Base-by-base conservation (phyloP, 345 rosid genomes). In the Dipteronia dyeriana region DNA sequence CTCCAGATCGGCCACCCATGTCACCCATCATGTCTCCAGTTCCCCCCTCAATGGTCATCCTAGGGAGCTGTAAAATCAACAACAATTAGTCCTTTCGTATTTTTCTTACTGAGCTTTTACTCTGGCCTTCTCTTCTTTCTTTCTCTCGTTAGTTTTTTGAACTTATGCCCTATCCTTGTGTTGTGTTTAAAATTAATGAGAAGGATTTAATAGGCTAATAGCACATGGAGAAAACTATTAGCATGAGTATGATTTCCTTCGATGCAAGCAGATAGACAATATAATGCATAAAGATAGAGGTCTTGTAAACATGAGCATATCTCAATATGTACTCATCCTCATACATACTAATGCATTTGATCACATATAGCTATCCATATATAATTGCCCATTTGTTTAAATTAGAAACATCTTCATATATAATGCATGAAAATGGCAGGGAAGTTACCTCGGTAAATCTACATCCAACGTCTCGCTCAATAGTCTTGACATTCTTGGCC, bases 381-480 rank as follows among this genome's bases (percentile, higher is more conserved):
- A 34, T 34, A 34, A 5, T 34, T 34, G 5, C 6, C 38, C 38
- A 34, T 34, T 54, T 14, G 6, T 23, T 57, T 13, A 38, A 56
- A 57, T 8, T 17, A 22, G 9, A 57, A 59, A 38, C 11, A 20
- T 43, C 29, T 31, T 60, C n/a, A 69, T 12, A 60, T 13, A 76
- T 22, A 72, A 31, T 49, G 31, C 53, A 66, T 20, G 53, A 31
- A 70, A 38, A 60, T 61, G 25, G 57, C 51, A 54, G 77, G 43
- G 61, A 43, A 26, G 56, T 47, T 60, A 96, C 99, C 99, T 97
- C 93, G 0, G 82, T 76, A 82, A 97, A 97, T 76, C 84, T 83
- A 86, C 89, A 87, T n/a, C 99, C 99, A n/a, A 91, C 90, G 81
- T 97, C 99, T 62, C 90, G 91, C 83, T 94, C 99, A 57, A 91